Evolutionary conservation across 345 rosid species (phyloP).

Genomic region (Lepidium sativum): DNA sequence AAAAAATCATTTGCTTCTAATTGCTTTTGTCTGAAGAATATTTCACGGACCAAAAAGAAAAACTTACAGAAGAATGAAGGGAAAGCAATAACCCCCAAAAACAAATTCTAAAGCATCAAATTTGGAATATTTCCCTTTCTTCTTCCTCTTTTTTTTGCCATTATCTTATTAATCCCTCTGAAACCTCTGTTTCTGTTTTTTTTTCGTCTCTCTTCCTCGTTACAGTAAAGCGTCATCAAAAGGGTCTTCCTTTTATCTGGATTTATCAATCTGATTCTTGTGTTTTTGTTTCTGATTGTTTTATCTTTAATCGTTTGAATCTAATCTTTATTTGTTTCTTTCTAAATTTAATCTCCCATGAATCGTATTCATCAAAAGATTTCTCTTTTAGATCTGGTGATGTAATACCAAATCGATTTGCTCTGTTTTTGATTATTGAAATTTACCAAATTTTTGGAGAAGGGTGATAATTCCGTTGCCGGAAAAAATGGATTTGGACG

Average conservation of each 20-base stretch:
- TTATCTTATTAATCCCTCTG: constrained; percentile 8
- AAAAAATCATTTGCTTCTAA: not conserved
- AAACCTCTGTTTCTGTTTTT: constrained; percentile 1
- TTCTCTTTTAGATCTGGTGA: constrained; percentile 28
- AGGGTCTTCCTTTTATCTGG: constrained; percentile 20
- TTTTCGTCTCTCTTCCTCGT: constrained; percentile 1
- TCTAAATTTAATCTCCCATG: constrained; percentile 4
- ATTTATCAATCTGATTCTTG: constrained; percentile 5
- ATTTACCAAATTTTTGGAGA: not conserved
- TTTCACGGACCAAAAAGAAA: not conserved
- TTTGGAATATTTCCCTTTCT: constrained; percentile 32
- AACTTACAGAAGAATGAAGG: constrained; percentile 13
- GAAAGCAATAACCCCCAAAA: constrained; percentile 9
- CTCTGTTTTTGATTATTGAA: constrained; percentile 9
- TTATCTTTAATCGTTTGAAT: not conserved
- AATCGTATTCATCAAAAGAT: constrained; percentile 3
- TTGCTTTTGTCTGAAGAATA: constrained; percentile 12
- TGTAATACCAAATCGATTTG: not conserved
- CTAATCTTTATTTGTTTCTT: not conserved
- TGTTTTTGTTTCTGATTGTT: not conserved
- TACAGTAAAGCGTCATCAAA: constrained; percentile 13
- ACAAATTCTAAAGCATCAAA: constrained; percentile 19
- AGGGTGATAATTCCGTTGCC: not conserved
- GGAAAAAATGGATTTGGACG: constrained; percentile 67
- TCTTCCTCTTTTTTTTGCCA: not conserved